Evolutionary conservation across 345 rosid genomes (phyloP), one percentile per base, ranked within the genome.

Genomic region (Eucalyptus polyanthemos): DNA sequence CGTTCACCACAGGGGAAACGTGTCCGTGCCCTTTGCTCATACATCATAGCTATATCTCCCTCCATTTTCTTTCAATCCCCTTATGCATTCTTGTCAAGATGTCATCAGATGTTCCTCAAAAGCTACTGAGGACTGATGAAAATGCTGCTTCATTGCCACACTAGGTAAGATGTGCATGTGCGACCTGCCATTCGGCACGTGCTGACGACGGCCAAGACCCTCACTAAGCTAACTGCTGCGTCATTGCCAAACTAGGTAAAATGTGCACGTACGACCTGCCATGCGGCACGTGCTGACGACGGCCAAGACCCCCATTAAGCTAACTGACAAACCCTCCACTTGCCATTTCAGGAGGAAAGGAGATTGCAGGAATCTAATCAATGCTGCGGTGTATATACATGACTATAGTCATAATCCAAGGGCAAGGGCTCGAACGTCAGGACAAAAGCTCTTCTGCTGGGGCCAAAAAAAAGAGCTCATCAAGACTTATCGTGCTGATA

Each of bases 291-390:
- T 19, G 81, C 81, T 1, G 4, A 50, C 5, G n/a, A 54, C 6
- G 42, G 7, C 29, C 62, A 87, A 89, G 76, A 86, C 56, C 88
- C 88, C 88, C 76, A 3, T 42, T 22, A 19, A 80, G 29, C 31
- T 88, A 90, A n/a, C 37, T 5, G 47, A 86, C 92, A 90, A 90
- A 72, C 21, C 15, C 49, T 42, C 37, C 13, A 37, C 60, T 88
- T 58, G 90, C 91, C 65, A 80, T 86, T 24, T 40, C 29, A 34
- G 37, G 87, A 37, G 88, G 91, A 91, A 83, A 67, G 86, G 85
- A 83, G 87, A 80, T 86, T 53, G 21, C 60, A 51, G 89, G 93
- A 90, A 91, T 90, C 93, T 88, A 87, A 50, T 89, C 86, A 83
- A 34, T 24, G 80, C 40, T 44, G 58, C 47, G 27, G 85, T 40